Conservation (phyloP, 2,329 filamentous ascomycete genomes). For the Fusarium xyrophilum region DNA sequence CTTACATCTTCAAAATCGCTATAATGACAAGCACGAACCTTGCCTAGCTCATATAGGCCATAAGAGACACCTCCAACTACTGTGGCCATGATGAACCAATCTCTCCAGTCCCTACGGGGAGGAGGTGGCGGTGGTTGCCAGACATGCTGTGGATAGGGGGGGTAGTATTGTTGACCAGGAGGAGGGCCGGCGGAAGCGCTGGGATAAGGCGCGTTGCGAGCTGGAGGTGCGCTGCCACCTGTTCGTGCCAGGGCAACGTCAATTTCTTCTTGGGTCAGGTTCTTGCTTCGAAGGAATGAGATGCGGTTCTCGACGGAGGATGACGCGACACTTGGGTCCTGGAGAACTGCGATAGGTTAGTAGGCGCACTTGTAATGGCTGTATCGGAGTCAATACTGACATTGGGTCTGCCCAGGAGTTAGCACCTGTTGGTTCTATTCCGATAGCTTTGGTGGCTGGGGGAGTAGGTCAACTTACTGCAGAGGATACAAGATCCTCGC, state of each 20-base stretch:
- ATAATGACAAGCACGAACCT: constrained; percentile 60
- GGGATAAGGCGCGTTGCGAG: constrained; percentile 51
- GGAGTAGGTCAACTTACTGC: constrained; percentile 61
- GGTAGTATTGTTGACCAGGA: constrained; percentile 56
- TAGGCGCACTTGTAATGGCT: background rate
- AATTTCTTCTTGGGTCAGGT: constrained; percentile 95
- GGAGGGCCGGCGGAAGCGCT: constrained; percentile 53
- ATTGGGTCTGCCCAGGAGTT: constrained; percentile 48
- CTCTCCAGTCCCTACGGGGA: constrained; percentile 90
- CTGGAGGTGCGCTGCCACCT: constrained; percentile 62
- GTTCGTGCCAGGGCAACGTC: constrained; percentile 81
- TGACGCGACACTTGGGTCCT: constrained; percentile 88
- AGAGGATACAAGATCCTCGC: constrained; percentile 89
- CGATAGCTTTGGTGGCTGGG: constrained; percentile 4
- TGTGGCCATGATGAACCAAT: constrained; percentile 99
- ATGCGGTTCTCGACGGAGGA: constrained; percentile 93
- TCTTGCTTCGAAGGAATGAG: constrained; percentile 94
- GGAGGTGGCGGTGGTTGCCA: constrained; percentile 67
- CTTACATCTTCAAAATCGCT: background rate
- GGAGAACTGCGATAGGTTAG: constrained; percentile 70
- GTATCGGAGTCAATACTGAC: constrained; percentile 44
- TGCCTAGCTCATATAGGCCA: constrained; percentile 85
- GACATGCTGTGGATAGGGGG: constrained; percentile 58
- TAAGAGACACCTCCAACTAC: constrained; percentile 90
- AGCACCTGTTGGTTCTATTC: constrained; percentile 22